Base-by-base conservation (phyloP, 1,139 yeast species). In the Hansenula lynferdii region DNA sequence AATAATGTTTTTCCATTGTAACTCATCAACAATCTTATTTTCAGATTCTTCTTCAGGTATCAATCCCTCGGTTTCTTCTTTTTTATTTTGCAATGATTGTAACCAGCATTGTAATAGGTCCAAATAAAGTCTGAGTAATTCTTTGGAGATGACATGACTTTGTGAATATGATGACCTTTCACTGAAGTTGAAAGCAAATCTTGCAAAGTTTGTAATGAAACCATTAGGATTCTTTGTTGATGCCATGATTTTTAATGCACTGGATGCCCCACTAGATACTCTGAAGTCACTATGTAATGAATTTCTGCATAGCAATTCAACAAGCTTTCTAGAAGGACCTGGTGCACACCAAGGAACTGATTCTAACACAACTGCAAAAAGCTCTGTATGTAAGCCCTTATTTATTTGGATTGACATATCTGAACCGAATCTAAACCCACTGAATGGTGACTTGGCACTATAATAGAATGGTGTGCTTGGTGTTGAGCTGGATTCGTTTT, bases 51-150 rank as follows among this genome's bases (percentile, higher is more conserved):
- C 60, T n/a, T 54, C 62, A 34, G 56, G 48, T 6, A 48, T 39
- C 12, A 51, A 40, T 3, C 53, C 57, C 40, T 57, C 61, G 31
- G 61, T 31, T 8, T 58, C 56, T 21, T 50, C 49, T 10, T 56
- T 61, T 32, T 61, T 58, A 18, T 58, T 56, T 14, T 53, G 72
- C 42, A 85, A 73, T 34, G 81, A 80, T 12, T 73, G 74, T 22
- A 87, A 63, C 98, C 98, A 94, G 42, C 86, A 78, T 40, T 77
- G 80, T 31, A 92, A 65, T 16, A 92, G 61, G 34, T 85, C 95
- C 4, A 85, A 84, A 48, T 90, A 92, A 0, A 89, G 69, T 45
- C 75, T 76, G 39, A 92, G 62, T 5, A 85, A 58, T 41, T 78
- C 85, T 11, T 69, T 60, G 4, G 75, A 70, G 23, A 77, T 72